Evolutionary conservation across 352 stramenopile genomes (phyloP), one percentile per base, ranked within the genome.

Genomic region (Pythium scleroteichum): DNA sequence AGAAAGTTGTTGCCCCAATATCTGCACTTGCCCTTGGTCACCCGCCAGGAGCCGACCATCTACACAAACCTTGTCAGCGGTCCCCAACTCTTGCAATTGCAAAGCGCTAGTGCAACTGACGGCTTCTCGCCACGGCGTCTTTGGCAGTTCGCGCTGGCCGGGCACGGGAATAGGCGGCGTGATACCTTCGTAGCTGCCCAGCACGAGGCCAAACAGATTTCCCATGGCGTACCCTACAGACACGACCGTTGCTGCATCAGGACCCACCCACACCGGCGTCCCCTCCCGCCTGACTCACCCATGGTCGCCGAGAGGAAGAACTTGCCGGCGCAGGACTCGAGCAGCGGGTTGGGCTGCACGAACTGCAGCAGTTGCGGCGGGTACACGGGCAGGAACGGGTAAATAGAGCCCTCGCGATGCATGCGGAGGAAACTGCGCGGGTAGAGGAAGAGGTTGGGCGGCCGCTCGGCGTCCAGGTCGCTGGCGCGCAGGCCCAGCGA

Each of bases 1-100:
- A 94, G 73, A 59, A 94, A 94, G 51, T 94, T 94, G 66, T 92
- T 92, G 49, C 82, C 79, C 85, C 85, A 94, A 62, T 90, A 94
- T 44, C 79, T 69, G 62, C 84, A 91, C 54, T 94, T 94, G 64
- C 82, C 81, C 16, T 65, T 61, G 16, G 84, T 94, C 29, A 88
- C 68, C 41, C 82, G 72, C 76, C 82, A 89, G 14, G 85, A 84
- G 8, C 72, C 81, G 22, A 64, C 62, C 78, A 91, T 80, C 76
- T 88, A 66, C 48, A 12, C 45, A 62, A 38, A 23, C 46, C 20
- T 13, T 12, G 10, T 16, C 24, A 4, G 5, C 7, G 4, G 44
- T 16, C 44, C 19, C 23, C 53, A n/a, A 8, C 22, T 19, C 35
- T 26, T 42, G 29, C 13, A 23, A 14, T 8, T 12, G 22, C 45